These are phyloP conservation scores for Exophiala sideris DNA, from an alignment of 2,329 filamentous ascomycete species.

Conservation along the genomic window DNA sequence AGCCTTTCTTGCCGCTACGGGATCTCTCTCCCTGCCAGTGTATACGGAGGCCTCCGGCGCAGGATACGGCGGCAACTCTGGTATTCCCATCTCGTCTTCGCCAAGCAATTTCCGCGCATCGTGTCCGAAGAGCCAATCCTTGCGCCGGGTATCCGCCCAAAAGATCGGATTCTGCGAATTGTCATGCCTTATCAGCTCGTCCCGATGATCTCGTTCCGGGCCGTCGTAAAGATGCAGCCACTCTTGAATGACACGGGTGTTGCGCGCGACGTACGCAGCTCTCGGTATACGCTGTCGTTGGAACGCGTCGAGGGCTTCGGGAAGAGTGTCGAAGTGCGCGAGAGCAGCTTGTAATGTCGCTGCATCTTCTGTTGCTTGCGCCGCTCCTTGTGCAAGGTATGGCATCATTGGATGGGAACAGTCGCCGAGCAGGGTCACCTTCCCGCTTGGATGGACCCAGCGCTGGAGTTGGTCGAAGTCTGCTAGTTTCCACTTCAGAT, in stretches of 20 bases:
- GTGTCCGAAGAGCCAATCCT: constrained; percentile 32
- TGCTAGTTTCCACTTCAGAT: constrained; percentile 28
- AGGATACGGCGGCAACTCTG: constrained; percentile 15
- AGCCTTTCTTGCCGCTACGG: background rate
- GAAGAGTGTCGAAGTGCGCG: constrained; percentile 8
- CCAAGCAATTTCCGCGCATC: constrained; percentile 17
- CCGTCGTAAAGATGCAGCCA: constrained; percentile 34
- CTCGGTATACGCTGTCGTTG: constrained; percentile 36
- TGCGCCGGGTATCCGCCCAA: constrained; percentile 29
- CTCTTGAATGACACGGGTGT: constrained; percentile 33
- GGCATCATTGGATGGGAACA: constrained; percentile 46
- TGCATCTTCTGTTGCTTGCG: constrained; percentile 45
- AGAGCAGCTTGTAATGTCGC: constrained; percentile 23
- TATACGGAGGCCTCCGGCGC: constrained; percentile 13
- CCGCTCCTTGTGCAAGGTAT: constrained; percentile 44
- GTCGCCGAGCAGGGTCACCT: constrained; percentile 40
- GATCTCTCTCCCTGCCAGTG: background rate
- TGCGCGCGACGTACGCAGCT: constrained; percentile 30
- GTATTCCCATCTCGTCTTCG: constrained; percentile 8
- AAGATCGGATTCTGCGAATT: constrained; percentile 31
- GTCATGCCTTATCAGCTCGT: constrained; percentile 30
- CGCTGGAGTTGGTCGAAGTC: constrained; percentile 30
- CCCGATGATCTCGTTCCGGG: constrained; percentile 26
- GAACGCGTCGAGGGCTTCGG: constrained; percentile 37
- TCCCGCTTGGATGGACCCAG: constrained; percentile 32